Percentiles rank a stretch among this genome's conserved stretches.
phyloP scores from a whole-genome alignment of 164 flowering plant genomes.

The Santalum album region DNA sequence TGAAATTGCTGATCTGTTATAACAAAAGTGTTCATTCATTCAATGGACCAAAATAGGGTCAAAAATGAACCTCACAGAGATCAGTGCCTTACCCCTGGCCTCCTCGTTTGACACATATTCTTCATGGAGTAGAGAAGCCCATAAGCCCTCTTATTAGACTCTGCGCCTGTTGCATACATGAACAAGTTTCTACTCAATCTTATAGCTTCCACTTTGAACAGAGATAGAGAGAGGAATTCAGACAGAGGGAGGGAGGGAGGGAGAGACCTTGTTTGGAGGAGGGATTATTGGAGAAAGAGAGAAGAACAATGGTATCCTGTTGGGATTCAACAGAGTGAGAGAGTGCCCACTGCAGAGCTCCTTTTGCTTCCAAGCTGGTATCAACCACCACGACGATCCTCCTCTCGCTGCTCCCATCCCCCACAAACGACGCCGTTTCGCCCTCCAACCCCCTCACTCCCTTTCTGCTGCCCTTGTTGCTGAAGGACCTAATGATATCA shows the following conservation, averaged over 20 bases:
- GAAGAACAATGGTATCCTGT: conserved; percentile 30
- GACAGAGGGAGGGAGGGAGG: background rate
- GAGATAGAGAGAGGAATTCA: background rate
- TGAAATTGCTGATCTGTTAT: too few relatives aligned
- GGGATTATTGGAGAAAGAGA: conserved; percentile 16
- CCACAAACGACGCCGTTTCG: background rate
- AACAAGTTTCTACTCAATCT: background rate
- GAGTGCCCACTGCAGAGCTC: conserved; percentile 41
- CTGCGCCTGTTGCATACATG: conserved; percentile 5
- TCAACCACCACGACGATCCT: conserved; percentile 37
- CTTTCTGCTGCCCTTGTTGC: background rate
- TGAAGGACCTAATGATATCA: too few relatives aligned
- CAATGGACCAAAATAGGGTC: too few relatives aligned
- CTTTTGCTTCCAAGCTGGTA: conserved; percentile 27
- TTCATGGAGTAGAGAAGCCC: conserved; percentile 24
- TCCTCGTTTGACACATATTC: conserved; percentile 20
- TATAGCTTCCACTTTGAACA: background rate
- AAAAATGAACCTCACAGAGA: too few relatives aligned
- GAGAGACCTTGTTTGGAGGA: conserved; percentile 14
- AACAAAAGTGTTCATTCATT: too few relatives aligned
- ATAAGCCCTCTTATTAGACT: conserved; percentile 14
- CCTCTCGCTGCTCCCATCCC: conserved; percentile 9
- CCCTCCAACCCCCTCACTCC: background rate
- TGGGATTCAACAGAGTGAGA: conserved; percentile 25
- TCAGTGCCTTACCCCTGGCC: conserved; percentile 37